A percentile compares a stretch with the other conserved stretches of the same genome.
phyloP scores from a whole-genome alignment of 192 early-diverging fungal genomes.

The Coemansia sp. region DNA sequence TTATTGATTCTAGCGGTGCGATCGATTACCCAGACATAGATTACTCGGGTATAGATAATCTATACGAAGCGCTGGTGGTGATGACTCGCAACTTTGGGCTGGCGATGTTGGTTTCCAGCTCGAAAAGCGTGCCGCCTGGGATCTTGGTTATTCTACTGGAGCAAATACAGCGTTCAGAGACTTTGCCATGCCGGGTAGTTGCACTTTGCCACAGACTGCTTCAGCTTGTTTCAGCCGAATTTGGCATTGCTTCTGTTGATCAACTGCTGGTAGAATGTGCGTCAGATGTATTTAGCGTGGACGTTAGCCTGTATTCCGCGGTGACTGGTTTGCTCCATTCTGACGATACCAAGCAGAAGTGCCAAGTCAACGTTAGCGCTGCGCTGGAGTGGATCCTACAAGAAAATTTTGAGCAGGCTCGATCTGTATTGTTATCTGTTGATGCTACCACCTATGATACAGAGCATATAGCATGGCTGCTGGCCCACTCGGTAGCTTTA shows the following conservation, averaged over 20 bases:
- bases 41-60: constrained; percentile 6
- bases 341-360: not conserved
- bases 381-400: constrained; percentile 34
- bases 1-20: constrained; percentile 16
- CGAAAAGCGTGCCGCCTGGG: constrained; percentile 23
- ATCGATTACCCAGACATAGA: constrained; percentile 29
- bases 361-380: constrained; percentile 11
- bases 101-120: constrained; percentile 16
- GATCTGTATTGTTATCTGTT: not conserved
- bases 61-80: constrained; percentile 19
- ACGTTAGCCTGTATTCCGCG: constrained; percentile 15
- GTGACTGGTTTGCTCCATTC: constrained; percentile 1
- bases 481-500: constrained; percentile 27
- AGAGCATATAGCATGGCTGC: constrained; percentile 11
- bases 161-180: constrained; percentile 15
- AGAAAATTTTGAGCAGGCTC: constrained; percentile 16
- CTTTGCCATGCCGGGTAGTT: constrained; percentile 3
- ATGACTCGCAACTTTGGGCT: constrained; percentile 46
- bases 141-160: constrained; percentile 23
- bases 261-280: constrained; percentile 16
- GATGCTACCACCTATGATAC: not conserved
- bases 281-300: constrained; percentile 26
- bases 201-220: constrained; percentile 30
- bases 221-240: constrained; percentile 8
- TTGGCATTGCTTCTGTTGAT: constrained; percentile 8